These are phyloP conservation scores for Xylariaceae sp. DNA, from an alignment of 2,329 filamentous ascomycete genomes.

Conservation along the genomic window DNA sequence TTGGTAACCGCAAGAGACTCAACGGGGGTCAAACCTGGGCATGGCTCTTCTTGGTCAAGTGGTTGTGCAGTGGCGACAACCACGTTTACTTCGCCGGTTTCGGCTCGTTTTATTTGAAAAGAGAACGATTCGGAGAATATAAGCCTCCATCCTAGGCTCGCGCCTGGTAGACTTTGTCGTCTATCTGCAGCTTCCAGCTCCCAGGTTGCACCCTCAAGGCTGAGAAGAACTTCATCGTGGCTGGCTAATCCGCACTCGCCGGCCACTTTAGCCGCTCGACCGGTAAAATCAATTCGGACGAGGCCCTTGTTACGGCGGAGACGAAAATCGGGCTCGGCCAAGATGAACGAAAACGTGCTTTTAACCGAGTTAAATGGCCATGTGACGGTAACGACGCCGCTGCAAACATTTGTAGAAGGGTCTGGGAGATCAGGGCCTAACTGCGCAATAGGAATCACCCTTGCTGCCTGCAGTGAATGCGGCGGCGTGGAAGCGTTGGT, in stretches of 20 bases:
- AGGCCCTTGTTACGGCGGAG: constrained; percentile 73
- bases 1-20: background rate
- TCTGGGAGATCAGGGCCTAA: constrained; percentile 45
- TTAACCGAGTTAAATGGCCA: constrained; percentile 87
- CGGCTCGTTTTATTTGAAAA: constrained; percentile 41
- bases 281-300: constrained; percentile 70
- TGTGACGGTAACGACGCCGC: constrained; percentile 73
- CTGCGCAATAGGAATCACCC: constrained; percentile 50
- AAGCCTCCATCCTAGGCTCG: constrained; percentile 54
- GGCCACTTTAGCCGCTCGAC: constrained; percentile 63
- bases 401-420: constrained; percentile 44
- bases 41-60: constrained; percentile 8
- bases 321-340: constrained; percentile 80
- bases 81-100: constrained; percentile 42
- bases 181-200: constrained; percentile 45
- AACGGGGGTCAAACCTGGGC: background rate
- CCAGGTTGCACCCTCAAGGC: constrained; percentile 65
- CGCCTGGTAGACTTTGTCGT: constrained; percentile 42
- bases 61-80: constrained; percentile 50
- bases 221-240: constrained; percentile 68
- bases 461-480: constrained; percentile 25
- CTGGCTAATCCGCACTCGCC: constrained; percentile 65
- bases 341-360: constrained; percentile 67
- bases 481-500: constrained; percentile 16
- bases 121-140: constrained; percentile 47